Percentiles rank a stretch among this genome's conserved stretches.
These are phyloP conservation scores for Coemansia sp. DNA, from an alignment of 192 early-diverging fungal genomes.

Conservation along the genomic window DNA sequence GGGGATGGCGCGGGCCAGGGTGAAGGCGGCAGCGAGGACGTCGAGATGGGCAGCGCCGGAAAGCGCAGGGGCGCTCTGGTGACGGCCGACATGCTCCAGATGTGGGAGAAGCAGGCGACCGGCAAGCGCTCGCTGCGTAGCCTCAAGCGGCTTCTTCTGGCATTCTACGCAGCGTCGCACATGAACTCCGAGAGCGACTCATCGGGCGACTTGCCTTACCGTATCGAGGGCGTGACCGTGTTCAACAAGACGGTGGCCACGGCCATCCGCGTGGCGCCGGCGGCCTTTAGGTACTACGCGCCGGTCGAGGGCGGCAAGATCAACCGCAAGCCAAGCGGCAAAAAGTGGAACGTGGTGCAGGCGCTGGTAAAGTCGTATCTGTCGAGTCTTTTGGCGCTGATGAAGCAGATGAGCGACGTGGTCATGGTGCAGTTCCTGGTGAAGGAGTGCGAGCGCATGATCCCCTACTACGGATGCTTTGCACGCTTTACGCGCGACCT, in stretches of 20 bases:
- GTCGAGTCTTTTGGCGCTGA: slow-evolving; percentile 66
- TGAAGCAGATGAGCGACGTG: slow-evolving; percentile 78
- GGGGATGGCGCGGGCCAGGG: background rate
- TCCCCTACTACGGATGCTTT: slow-evolving; percentile 79
- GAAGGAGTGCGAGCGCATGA: slow-evolving; percentile 72
- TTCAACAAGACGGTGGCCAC: slow-evolving; percentile 81
- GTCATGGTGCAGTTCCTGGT: slow-evolving; percentile 82
- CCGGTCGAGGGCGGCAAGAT: slow-evolving; percentile 40
- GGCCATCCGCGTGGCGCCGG: slow-evolving; percentile 66
- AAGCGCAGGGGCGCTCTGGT: slow-evolving; percentile 40
- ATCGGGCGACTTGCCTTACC: slow-evolving; percentile 57
- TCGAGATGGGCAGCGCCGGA: slow-evolving; percentile 35
- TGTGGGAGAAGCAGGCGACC: slow-evolving; percentile 65
- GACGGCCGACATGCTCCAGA: slow-evolving; percentile 69
- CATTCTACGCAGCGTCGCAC: slow-evolving; percentile 77
- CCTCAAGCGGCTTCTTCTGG: slow-evolving; percentile 72
- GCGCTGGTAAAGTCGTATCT: slow-evolving; percentile 83
- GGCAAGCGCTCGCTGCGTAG: slow-evolving; percentile 64
- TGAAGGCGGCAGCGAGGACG: slow-evolving; percentile 44
- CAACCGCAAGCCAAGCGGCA: slow-evolving; percentile 18
- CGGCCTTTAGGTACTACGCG: slow-evolving; percentile 69
- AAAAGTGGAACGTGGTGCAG: slow-evolving; percentile 72
- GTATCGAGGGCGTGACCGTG: slow-evolving; percentile 64
- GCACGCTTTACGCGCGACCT: slow-evolving; percentile 77
- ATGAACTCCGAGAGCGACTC: slow-evolving; percentile 67